These are phyloP conservation scores for Larix kaempferi DNA, from an alignment of 75 land plant genomes.

Conservation along the genomic window DNA sequence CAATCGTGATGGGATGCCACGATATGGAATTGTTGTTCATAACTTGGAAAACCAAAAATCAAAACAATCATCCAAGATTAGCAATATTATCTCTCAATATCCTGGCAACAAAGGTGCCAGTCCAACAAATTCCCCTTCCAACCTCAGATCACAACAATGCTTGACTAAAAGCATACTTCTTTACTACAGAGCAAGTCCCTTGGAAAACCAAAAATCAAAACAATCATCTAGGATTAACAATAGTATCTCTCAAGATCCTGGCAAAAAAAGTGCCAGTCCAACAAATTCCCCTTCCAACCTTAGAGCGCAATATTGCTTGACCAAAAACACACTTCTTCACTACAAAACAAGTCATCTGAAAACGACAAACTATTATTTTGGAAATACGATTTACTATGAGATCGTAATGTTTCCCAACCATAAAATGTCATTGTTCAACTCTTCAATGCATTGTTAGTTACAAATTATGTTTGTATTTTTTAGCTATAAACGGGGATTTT, in stretches of 20 bases:
- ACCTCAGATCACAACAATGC: neutral
- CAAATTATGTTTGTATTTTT: neutral
- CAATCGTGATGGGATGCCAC: neutral
- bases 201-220: too few relatives aligned
- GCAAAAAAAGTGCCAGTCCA: too few relatives aligned
- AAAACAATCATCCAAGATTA: neutral
- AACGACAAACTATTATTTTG: neutral
- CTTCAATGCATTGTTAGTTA: neutral
- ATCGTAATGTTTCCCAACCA: neutral
- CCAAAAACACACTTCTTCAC: too few relatives aligned
- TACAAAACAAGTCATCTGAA: neutral
- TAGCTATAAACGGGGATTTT: neutral
- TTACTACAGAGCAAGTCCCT: too few relatives aligned
- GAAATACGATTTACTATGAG: neutral
- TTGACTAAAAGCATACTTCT: neutral
- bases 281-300: too few relatives aligned
- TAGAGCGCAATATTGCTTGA: too few relatives aligned
- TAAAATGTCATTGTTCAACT: neutral
- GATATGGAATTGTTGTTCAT: neutral
- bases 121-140: neutral
- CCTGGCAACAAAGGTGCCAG: neutral
- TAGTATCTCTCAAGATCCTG: too few relatives aligned
- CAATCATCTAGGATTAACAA: too few relatives aligned
- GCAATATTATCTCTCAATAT: neutral
- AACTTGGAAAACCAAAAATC: too few relatives aligned